These are phyloP conservation scores for Malassezia yamatoensis DNA, from an alignment of 1,284 basidiomycete species.

Conservation along the genomic window DNA sequence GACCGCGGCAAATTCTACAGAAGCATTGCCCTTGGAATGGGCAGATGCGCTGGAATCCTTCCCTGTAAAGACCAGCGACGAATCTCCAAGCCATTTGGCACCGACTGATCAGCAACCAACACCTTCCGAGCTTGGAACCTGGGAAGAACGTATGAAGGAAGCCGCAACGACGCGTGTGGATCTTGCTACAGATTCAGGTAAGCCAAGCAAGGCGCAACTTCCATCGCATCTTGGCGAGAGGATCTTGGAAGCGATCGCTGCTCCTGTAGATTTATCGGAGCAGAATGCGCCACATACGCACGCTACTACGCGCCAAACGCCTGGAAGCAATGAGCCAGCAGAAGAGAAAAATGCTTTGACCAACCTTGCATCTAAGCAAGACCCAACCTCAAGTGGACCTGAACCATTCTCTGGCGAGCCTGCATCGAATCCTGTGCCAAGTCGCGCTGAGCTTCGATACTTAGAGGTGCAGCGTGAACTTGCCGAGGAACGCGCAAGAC, in stretches of 20 bases:
- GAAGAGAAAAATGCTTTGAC: background rate
- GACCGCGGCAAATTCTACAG: background rate
- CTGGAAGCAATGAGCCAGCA: background rate
- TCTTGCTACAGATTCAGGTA: background rate
- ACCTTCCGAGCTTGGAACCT: too few relatives aligned
- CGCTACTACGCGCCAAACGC: background rate
- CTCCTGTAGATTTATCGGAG: background rate
- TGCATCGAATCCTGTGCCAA: background rate
- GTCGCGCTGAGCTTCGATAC: slow-evolving; percentile 3
- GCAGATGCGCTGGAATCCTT: background rate
- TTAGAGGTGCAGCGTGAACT: slow-evolving; percentile 7
- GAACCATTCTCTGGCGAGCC: background rate
- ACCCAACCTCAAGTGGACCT: background rate
- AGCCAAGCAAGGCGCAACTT: background rate
- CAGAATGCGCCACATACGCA: background rate
- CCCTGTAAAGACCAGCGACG: background rate
- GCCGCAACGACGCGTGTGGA: background rate
- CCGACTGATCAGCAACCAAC: too few relatives aligned
- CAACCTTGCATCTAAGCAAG: background rate
- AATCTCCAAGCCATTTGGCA: too few relatives aligned
- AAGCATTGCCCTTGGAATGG: background rate
- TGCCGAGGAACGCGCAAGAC: slow-evolving; percentile 5
- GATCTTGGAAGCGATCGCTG: background rate
- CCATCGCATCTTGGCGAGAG: background rate
- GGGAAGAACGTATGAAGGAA: background rate